Percentiles rank a stretch among this genome's conserved stretches.
Evolutionary conservation across 352 stramenopile genomes (phyloP).

Genomic region (Phytophthora constricta): DNA sequence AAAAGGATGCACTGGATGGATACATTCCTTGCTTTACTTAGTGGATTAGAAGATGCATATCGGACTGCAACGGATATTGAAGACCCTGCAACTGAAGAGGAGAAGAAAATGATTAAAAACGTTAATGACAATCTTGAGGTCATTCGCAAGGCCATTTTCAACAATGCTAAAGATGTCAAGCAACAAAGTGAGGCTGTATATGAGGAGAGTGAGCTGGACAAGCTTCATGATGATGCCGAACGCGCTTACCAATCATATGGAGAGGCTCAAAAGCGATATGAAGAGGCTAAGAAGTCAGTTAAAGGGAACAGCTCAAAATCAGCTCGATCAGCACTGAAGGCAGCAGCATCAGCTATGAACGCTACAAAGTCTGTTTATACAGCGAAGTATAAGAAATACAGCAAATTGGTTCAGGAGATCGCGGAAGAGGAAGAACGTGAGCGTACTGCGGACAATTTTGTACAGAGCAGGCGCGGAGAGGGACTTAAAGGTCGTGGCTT

Average conservation of each 20-base stretch:
- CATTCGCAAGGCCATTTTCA: no score
- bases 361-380: constrained; percentile 16
- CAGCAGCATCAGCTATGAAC: constrained; percentile 7
- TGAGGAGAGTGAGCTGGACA: background rate
- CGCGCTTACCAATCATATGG: constrained; percentile 3
- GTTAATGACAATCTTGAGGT: background rate
- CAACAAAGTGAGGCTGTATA: constrained; percentile 6
- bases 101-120: no score
- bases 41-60: background rate
- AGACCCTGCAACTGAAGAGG: no score
- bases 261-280: constrained; percentile 8
- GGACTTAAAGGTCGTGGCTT: no score
- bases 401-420: no score
- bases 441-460: no score
- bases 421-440: no score
- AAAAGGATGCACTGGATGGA: background rate
- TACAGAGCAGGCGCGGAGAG: no score
- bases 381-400: constrained; percentile 8
- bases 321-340: constrained; percentile 7
- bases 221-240: constrained; percentile 14
- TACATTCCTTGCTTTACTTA: background rate
- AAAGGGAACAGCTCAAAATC: constrained; percentile 3
- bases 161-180: no score
- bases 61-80: no score
- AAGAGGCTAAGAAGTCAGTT: constrained; percentile 7